Base-by-base conservation (phyloP, 208 protist genomes). In the Porcisia deanei region DNA sequence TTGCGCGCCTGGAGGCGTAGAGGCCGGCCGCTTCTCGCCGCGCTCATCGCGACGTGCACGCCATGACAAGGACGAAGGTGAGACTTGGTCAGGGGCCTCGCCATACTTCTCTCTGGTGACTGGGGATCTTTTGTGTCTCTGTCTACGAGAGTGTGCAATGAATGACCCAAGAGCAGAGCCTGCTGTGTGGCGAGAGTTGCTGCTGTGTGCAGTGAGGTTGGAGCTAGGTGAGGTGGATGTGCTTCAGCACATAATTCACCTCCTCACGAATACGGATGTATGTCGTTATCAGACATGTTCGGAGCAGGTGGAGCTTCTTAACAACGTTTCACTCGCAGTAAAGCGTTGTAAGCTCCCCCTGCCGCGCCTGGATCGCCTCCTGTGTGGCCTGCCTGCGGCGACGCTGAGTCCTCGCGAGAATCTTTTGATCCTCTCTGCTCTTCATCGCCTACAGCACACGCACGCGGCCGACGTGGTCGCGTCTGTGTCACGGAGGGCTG, bases 311-410 rank as follows among this genome's bases (percentile, higher is more conserved):
- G 45, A 82, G 53, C 59, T 88, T 9, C 67, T 94, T 8, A 80
- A 82, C 12, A 52, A 78, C 37, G 74, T 94, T 12, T 94, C 93
- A 10, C 84, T 96, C 1, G 87, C 88, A 6, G 82, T 89, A 57
- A 92, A 94, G 73, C 88, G 91, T 0, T 92, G 93, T 76, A 88
- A 93, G 66, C 63, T 92, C 49, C 84, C 83, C 14, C 71, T 79
- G 41, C 89, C 88, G 0, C 85, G 85, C 45, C 68, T 94, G 4
- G 78, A 91, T 63, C 70, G 84, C 49, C 49, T 96, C 3, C 81
- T 93, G 20, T 88, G 76, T 34, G 80, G 68, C 67, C 75, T 95
- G 12, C 73, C 77, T 6, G 37, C 66, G 12, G 73, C 77, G 0
- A 71, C 73, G 5, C 82, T 97, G 8, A 81, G 61, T 34, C 43